Evolutionary conservation across 768 basidiomycete genomes (phyloP).

Genomic region (Russula sp.): DNA sequence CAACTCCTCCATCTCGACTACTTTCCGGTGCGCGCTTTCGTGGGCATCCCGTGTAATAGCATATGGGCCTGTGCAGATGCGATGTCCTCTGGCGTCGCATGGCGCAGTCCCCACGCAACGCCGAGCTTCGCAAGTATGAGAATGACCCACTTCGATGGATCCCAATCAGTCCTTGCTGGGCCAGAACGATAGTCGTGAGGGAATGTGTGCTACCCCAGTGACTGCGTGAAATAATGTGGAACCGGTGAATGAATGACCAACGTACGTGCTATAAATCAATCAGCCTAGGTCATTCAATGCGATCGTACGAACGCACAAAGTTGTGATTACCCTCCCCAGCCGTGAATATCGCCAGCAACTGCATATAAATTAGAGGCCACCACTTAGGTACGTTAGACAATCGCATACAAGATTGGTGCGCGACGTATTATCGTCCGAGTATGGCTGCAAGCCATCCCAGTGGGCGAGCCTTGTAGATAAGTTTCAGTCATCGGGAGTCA

Average conservation of each 20-base stretch:
- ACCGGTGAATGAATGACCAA: conserved; percentile 1
- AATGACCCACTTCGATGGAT: conserved; percentile 81
- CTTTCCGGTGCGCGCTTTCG: conserved; percentile 22
- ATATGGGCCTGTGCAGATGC: conserved; percentile 49
- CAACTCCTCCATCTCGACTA: conserved; percentile 36
- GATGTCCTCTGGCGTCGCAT: conserved; percentile 50
- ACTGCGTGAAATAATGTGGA: conserved; percentile 10
- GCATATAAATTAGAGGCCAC: neutral
- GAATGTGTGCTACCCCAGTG: conserved; percentile 62
- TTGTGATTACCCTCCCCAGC: conserved; percentile 80
- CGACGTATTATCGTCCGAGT: conserved; percentile 77
- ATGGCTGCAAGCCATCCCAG: conserved; percentile 77
- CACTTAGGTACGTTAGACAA: neutral
- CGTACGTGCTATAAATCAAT: conserved; percentile 45
- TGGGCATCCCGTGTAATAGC: conserved; percentile 41
- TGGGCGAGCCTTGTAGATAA: conserved; percentile 57
- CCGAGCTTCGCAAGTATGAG: conserved; percentile 48
- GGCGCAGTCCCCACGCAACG: conserved; percentile 47
- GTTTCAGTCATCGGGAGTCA: neutral
- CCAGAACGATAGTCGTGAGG: conserved; percentile 77
- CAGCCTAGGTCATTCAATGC: neutral
- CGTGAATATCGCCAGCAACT: conserved; percentile 70
- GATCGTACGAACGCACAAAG: conserved; percentile 47
- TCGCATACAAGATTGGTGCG: conserved; percentile 62
- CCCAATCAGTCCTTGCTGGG: conserved; percentile 60